Conservation (phyloP, 495 filamentous ascomycete genomes). For the Aspergillus coremiiformis region DNA sequence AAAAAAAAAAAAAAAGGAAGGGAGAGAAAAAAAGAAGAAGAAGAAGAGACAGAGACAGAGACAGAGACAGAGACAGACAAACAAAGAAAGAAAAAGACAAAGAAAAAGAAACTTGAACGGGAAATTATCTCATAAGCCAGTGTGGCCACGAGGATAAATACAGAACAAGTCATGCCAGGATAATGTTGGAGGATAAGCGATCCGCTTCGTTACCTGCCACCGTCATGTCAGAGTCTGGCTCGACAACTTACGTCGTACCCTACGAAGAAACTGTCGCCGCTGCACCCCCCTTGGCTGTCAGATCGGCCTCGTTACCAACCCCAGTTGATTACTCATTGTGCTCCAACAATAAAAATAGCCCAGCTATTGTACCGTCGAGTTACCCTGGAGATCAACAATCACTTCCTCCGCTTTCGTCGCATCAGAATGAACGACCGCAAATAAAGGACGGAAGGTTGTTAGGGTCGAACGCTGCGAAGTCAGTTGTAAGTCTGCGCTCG, state of each 20-base stretch:
- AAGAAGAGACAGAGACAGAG: no score
- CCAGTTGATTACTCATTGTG: slow-evolving; percentile 20
- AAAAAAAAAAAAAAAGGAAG: not conserved
- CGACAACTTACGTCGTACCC: slow-evolving; percentile 21
- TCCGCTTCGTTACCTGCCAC: slow-evolving; percentile 27
- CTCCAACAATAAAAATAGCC: slow-evolving; percentile 23
- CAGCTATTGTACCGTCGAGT: slow-evolving; percentile 24
- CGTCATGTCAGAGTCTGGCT: slow-evolving; percentile 23
- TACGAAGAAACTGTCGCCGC: slow-evolving; percentile 25
- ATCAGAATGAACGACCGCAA: slow-evolving; percentile 7
- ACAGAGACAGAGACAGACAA: not conserved
- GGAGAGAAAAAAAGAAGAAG: no score
- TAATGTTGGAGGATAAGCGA: slow-evolving; percentile 31
- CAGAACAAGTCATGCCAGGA: slow-evolving; percentile 35
- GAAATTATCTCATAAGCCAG: not conserved
- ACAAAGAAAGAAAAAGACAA: not conserved
- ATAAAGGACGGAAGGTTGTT: slow-evolving; percentile 4
- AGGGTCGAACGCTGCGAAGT: slow-evolving; percentile 8
- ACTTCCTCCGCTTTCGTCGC: slow-evolving; percentile 11
- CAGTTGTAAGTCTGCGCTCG: slow-evolving; percentile 22
- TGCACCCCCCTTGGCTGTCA: slow-evolving; percentile 18
- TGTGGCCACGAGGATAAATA: not conserved
- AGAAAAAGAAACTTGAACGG: not conserved
- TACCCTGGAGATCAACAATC: slow-evolving; percentile 15
- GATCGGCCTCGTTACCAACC: slow-evolving; percentile 26